Base-by-base conservation (phyloP, 106 monocot genomes). In the Apostasia shenzhenica region DNA sequence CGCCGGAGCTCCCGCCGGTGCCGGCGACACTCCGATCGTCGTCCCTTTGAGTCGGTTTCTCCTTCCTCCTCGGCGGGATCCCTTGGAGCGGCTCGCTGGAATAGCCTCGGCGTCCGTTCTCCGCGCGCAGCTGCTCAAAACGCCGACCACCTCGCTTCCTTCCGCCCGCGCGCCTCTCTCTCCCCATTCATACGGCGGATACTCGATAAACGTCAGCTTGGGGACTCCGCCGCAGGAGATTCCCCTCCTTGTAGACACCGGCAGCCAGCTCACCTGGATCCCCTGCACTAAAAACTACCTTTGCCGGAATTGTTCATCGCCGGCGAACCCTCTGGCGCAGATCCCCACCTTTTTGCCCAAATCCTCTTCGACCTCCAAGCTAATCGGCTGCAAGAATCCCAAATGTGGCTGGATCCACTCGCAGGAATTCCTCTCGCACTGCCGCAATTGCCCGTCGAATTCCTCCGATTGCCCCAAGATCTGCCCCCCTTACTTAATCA, bases 371-470 rank as follows among this genome's bases (percentile, higher is more conserved):
- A 84, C 91, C 68, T 72, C 81, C 73, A 88, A 76, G 70, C 85
- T 95, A 67, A 46, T 88, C 79, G 85, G 83, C n/a, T 95, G 94
- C 91, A 60, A 47, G 47, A 95, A 84, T 66, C 85, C 91, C 7
- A 85, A 81, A 65, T 95, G 94, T 75, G 37, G 61, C 54, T 91
- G 83, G 81, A 57, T 88, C 67, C 88, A 88, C 68, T 51, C 80
- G 1, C 48, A 70, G 5, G 26, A 48, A 6, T 41, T 69, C 63
- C 73, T 85, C 76, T 70, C 81, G n/a, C 11, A 54, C 6, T 88
- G 85, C 79, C 57, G 64, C 2, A 45, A 73, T 8, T 79, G 80
- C 74, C 62, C 69, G 2, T 44, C 66, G 62, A 56, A 72, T 52
- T 65, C 67, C 42, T 45, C 56, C 9, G 55, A 70, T 47, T 78